Conservation (phyloP, 805 yeast species). For the Lipomyces yamanashiensis region DNA sequence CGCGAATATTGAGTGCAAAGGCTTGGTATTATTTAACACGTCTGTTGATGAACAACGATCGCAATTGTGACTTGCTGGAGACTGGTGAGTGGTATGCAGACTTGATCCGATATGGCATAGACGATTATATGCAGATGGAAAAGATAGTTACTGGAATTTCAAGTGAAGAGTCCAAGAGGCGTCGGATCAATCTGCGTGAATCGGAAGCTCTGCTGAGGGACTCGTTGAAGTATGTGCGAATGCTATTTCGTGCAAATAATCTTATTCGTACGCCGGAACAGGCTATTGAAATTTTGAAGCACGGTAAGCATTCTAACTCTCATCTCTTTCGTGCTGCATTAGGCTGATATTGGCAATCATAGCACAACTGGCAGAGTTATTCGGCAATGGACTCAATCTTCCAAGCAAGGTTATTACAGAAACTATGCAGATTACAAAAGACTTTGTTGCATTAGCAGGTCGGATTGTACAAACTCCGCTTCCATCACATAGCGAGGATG, state of each 20-base stretch:
- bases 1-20: constrained; percentile 40
- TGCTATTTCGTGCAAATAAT: constrained; percentile 17
- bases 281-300: constrained; percentile 10
- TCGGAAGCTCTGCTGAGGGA: constrained; percentile 29
- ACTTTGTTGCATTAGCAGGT: constrained; percentile 11
- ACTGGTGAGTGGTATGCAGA: constrained; percentile 35
- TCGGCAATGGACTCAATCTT: constrained; percentile 14
- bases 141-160: constrained; percentile 18
- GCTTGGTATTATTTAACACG: constrained; percentile 38
- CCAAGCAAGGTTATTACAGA: constrained; percentile 25
- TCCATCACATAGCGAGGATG: neutral
- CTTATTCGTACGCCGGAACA: constrained; percentile 20
- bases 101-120: constrained; percentile 25
- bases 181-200: constrained; percentile 21
- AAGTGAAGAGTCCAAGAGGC: constrained; percentile 14
- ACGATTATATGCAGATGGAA: constrained; percentile 34
- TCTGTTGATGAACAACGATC: constrained; percentile 19
- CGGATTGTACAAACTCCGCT: constrained; percentile 5
- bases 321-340: neutral
- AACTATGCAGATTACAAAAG: constrained; percentile 20
- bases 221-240: constrained; percentile 24
- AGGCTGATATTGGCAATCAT: neutral
- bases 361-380: constrained; percentile 18
- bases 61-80: constrained; percentile 16
- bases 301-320: constrained; percentile 13